Base-by-base conservation (phyloP, 805 yeast species). In the Candida insectalens region DNA sequence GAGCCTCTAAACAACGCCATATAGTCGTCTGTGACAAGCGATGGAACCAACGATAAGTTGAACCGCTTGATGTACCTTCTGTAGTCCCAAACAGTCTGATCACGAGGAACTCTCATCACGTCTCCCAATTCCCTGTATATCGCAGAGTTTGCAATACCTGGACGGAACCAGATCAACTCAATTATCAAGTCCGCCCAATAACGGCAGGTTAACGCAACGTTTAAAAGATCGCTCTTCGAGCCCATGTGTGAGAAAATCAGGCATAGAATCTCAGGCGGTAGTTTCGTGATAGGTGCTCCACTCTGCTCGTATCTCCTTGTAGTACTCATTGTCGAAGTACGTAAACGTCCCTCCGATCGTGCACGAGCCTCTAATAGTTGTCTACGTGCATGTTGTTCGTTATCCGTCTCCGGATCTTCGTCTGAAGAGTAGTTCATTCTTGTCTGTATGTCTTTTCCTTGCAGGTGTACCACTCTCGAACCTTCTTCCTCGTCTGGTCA, bases 101-200 rank as follows among this genome's bases (percentile, higher is more conserved):
- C 50, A 35, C 63, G 55, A 14, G 75, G 72, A 29, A 59, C 42
- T 29, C 60, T 60, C 68, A 80, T 69, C 28, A 84, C 73, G 29
- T 63, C 59, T 31, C 69, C 61, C 32, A 87, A 68, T 40, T 71
- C 70, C 29, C 57, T 56, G 42, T 74, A 69, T 3, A 76, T 63
- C 2, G 51, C 38, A 30, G 63, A 66, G 39, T 65, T 63, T 40
- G 69, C 71, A 55, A 83, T 66, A 28, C 71, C 72, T 3, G 96
- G 96, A 38, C 97, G 71, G 51, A 83, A 83, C 94, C 96, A 88
- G 20, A 88, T 61, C 27, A 79, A 65, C 47, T 83, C 95, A 8
- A 85, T 75, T 10, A 83, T 75, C 27, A 83, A 63, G 43, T 74
- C 71, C 8, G 87, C 82, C 81, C 95, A 87, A 40, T 76, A 70